Base-by-base conservation (phyloP, 257 asterid genomes). In the Vinca minor region DNA sequence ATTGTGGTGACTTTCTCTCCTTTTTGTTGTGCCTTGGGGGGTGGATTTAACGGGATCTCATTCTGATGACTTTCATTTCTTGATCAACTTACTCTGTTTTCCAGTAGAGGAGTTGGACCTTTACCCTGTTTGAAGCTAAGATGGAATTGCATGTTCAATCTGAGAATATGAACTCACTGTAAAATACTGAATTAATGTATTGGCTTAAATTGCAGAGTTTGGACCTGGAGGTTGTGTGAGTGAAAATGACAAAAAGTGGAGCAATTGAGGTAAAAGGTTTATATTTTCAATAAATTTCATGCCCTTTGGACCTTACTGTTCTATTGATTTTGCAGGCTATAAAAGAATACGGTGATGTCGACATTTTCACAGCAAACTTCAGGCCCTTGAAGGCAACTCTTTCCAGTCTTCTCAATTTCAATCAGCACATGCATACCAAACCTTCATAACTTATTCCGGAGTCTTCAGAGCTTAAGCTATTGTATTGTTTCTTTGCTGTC, bases 391-490 rank as follows among this genome's bases (percentile, higher is more conserved):
- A 92, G 73, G 96, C 98, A 73, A 92, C 98, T 38, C 74, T 92
- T 67, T 92, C 98, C 39, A 96, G 98, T 66, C 95, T 89, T 62
- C 96, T 96, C 7, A 96, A 89, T 76, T n/a, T n/a, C n/a, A n/a
- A n/a, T n/a, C n/a, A n/a, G n/a, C n/a, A n/a, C n/a, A n/a, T n/a
- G n/a, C n/a, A n/a, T n/a, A n/a, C n/a, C n/a, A n/a, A n/a, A n/a
- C n/a, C n/a, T n/a, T n/a, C n/a, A n/a, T n/a, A n/a, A n/a, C n/a
- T n/a, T n/a, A n/a, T n/a, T n/a, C n/a, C n/a, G n/a, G n/a, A n/a
- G n/a, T n/a, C n/a, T n/a, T n/a, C n/a, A n/a, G n/a, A n/a, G n/a
- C n/a, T n/a, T n/a, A n/a, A n/a, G n/a, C n/a, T n/a, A n/a, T n/a
- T n/a, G n/a, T n/a, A n/a, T n/a, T n/a, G n/a, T n/a, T n/a, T n/a